Evolutionary conservation across 106 monocot species (phyloP), one percentile per base, ranked within the genome.

Genomic region (Dactylorhiza incarnata): DNA sequence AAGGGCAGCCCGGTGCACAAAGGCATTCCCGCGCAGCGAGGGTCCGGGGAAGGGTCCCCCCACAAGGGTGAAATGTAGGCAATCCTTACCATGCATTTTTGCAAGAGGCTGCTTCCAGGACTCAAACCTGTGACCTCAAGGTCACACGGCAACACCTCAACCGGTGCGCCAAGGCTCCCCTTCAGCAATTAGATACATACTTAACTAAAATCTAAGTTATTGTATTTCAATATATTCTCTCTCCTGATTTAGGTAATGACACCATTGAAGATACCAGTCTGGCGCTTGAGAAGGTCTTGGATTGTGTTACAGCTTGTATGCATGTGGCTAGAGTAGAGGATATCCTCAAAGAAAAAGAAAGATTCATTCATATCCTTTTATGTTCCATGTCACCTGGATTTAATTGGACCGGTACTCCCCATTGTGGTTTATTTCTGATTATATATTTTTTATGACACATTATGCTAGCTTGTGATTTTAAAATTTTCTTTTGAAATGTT

Each of bases 201-300:
- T 26, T 65, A 65, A 65, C 16, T 61, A 23, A 23, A 61, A 0
- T 19, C 23, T 61, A 61, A 23, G 23, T 65, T 25, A 20, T 29
- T 65, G 1, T 65, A 65, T 65, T 65, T 65, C 23, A 47, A 7
- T 11, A 15, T 43, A 58, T 59, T 43, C 24, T n/a, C 20, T 61
- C 78, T 53, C 16, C 74, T 73, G 25, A 25, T 84, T 77, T 82
- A 90, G 90, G 81, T 22, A 73, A 83, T 77, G 84, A 85, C 20
- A 72, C 58, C 17, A 56, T 45, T 78, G 91, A 91, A 79, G 85
- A 81, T 51, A 49, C 67, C 25, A 78, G 91, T 76, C 58, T 71
- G 68, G 81, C 89, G 49, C 84, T 97, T 75, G 91, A 97, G 46
- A 97, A 97, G 75, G 97, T 89, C 74, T 15, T 97, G 26, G 84